Evolutionary conservation across 768 basidiomycete species (phyloP).

Genomic region (Hemileccinum rubropunctum): DNA sequence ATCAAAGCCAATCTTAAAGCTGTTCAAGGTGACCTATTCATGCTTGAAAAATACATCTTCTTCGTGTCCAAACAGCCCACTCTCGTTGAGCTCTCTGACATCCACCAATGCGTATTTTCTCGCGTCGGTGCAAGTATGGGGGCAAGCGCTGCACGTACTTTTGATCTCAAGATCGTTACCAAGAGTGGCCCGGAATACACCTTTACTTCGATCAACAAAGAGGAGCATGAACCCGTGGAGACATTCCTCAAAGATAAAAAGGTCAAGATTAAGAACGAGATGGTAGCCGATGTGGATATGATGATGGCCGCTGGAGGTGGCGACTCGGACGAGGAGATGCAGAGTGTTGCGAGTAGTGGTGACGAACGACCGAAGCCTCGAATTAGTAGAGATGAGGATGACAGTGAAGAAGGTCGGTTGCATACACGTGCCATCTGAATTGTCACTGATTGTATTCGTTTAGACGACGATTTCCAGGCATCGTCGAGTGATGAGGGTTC

Average conservation of each 20-base stretch:
- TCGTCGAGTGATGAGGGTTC: conserved; percentile 88
- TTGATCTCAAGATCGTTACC: conserved; percentile 88
- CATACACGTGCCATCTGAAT: not conserved
- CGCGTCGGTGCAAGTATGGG: conserved; percentile 86
- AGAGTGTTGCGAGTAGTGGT: conserved; percentile 72
- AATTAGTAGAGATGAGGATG: conserved; percentile 58
- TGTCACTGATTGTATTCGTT: conserved; percentile 1
- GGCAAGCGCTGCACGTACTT: conserved; percentile 83
- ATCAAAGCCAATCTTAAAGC: conserved; percentile 98
- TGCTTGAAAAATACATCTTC: conserved; percentile 97
- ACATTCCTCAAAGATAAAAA: conserved; percentile 88
- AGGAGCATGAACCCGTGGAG: conserved; percentile 87
- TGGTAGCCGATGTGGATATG: conserved; percentile 83
- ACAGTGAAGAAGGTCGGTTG: conserved; percentile 65
- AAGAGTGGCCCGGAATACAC: conserved; percentile 82
- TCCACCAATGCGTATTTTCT: conserved; percentile 89
- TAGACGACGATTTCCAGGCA: conserved; percentile 90
- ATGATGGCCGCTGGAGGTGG: conserved; percentile 62
- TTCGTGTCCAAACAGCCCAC: conserved; percentile 96
- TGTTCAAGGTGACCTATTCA: conserved; percentile 93
- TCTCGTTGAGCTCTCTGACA: conserved; percentile 85
- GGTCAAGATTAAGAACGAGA: conserved; percentile 92
- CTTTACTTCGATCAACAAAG: conserved; percentile 94
- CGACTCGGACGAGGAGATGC: conserved; percentile 81
- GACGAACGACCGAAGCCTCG: conserved; percentile 55